These are phyloP conservation scores for Xylaria curta DNA, from an alignment of 495 filamentous ascomycete genomes.

Conservation along the genomic window DNA sequence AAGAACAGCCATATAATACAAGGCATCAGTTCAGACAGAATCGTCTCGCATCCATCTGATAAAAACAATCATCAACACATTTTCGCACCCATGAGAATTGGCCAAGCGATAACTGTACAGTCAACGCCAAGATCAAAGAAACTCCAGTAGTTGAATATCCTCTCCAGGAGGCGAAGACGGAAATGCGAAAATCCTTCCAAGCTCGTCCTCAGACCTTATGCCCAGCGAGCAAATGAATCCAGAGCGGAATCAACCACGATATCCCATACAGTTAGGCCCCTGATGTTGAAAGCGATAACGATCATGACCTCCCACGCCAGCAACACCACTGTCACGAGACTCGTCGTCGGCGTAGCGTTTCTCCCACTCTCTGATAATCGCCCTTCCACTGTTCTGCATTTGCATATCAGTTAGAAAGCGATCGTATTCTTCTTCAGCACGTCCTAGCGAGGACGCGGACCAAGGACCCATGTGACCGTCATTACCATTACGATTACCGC, in stretches of 20 bases:
- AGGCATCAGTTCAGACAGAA: neutral
- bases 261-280: neutral
- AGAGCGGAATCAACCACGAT: conserved; percentile 4
- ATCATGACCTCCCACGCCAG: neutral
- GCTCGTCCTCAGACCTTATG: neutral
- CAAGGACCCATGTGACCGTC: neutral
- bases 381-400: neutral
- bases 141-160: neutral
- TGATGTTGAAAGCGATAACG: neutral
- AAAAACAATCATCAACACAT: neutral
- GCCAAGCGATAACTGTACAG: neutral
- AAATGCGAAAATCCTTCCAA: neutral
- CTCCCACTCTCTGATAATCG: neutral
- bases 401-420: neutral
- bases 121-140: neutral
- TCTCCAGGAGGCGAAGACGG: neutral
- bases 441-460: conserved; percentile 13
- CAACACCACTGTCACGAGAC: conserved; percentile 17
- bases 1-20: neutral
- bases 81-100: neutral
- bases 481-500: neutral
- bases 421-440: conserved; percentile 18
- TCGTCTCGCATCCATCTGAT: neutral
- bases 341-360: neutral
- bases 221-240: neutral